Evolutionary conservation across 495 filamentous ascomycete species (phyloP).

Genomic region (Talaromyces stipitatus): DNA sequence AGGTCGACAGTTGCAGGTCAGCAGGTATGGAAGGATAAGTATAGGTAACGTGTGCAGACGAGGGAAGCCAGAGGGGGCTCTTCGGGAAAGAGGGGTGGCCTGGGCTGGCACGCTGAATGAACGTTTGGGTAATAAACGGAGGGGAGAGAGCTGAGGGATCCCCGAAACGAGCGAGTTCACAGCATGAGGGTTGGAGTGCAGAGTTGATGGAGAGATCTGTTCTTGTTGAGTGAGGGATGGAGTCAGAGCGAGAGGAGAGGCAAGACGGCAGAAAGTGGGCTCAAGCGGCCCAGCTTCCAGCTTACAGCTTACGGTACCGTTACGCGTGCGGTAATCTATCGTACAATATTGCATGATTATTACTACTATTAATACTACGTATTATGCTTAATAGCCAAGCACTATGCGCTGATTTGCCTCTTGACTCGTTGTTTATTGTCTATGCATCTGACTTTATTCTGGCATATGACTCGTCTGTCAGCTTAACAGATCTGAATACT

Average conservation of each 20-base stretch:
- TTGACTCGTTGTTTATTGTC: not conserved
- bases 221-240: too few relatives aligned
- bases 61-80: not conserved
- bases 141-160: not conserved
- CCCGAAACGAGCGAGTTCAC: not conserved
- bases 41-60: not conserved
- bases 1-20: not conserved
- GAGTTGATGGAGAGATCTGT: not conserved
- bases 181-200: not conserved
- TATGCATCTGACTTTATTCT: not conserved
- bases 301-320: not conserved
- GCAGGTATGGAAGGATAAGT: not conserved
- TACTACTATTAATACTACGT: not conserved
- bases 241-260: not conserved
- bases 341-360: not conserved
- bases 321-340: not conserved
- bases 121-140: not conserved
- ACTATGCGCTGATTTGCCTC: not conserved
- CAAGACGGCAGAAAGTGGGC: not conserved
- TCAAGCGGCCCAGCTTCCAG: not conserved
- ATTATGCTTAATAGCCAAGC: not conserved
- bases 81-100: not conserved
- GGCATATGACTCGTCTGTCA: too few relatives aligned
- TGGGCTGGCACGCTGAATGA: not conserved
- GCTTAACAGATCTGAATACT: too few relatives aligned